A percentile compares a stretch with the other conserved stretches of the same genome.
Evolutionary conservation across 2,329 filamentous ascomycete genomes (phyloP).

Genomic region (Coniochaeta hoffmannii): DNA sequence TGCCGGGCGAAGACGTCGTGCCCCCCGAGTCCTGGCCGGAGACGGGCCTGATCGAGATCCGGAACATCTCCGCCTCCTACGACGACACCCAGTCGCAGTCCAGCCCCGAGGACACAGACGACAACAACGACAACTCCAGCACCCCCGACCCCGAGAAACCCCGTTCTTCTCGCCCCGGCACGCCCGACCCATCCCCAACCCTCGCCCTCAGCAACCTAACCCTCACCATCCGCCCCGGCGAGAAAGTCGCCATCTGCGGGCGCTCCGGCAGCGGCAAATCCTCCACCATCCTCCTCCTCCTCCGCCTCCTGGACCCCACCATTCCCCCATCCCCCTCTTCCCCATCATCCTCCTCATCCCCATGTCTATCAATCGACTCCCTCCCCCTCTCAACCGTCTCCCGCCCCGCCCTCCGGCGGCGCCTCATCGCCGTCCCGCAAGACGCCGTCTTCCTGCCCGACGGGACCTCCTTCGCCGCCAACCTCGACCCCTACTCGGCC

Average conservation of each 20-base stretch:
- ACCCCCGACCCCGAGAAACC: no score
- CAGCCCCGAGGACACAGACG: no score
- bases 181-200: background rate
- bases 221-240: constrained; percentile 22
- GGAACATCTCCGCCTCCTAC: constrained; percentile 19
- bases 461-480: constrained; percentile 29
- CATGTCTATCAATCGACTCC: constrained; percentile 33
- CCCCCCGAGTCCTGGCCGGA: constrained; percentile 17
- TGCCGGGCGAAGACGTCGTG: constrained; percentile 18
- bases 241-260: constrained; percentile 36
- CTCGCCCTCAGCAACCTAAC: constrained; percentile 21
- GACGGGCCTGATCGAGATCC: constrained; percentile 16
- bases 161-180: background rate
- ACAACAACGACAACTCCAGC: background rate
- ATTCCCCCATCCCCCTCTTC: constrained; percentile 4
- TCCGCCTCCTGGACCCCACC: constrained; percentile 33
- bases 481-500: constrained; percentile 32
- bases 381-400: constrained; percentile 28
- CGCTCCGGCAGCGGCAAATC: constrained; percentile 38
- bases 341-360: constrained; percentile 17
- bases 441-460: constrained; percentile 44
- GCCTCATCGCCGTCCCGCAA: constrained; percentile 45
- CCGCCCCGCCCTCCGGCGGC: constrained; percentile 33
- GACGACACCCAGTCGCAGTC: no score
- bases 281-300: constrained; percentile 29